Conservation (phyloP, 2,329 filamentous ascomycete genomes). For the Fusarium cyanostomum region DNA sequence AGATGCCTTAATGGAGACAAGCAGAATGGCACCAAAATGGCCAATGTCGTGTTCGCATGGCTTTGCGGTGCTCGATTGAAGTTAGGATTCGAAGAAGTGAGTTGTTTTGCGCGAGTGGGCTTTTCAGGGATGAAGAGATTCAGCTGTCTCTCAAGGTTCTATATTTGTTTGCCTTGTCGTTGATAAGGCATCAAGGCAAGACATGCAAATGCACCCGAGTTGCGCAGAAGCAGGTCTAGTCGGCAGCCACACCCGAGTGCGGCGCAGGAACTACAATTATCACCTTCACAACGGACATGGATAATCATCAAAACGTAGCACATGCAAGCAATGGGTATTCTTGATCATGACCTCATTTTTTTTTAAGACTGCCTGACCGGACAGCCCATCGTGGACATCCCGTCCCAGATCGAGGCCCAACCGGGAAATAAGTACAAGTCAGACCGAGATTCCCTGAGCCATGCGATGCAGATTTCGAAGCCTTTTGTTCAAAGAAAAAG, state of each 20-base stretch:
- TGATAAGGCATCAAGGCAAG: slow-evolving; percentile 7
- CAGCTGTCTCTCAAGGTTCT: slow-evolving; percentile 6
- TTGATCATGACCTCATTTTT: slow-evolving; percentile 54
- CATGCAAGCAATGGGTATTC: slow-evolving; percentile 15
- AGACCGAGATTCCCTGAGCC: slow-evolving; percentile 52
- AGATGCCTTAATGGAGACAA: slow-evolving; percentile 13
- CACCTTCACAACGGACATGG: slow-evolving; percentile 3
- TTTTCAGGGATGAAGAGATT: background rate
- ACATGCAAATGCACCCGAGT: background rate
- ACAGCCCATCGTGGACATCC: slow-evolving; percentile 47
- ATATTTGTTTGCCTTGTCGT: background rate
- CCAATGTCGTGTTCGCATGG: background rate
- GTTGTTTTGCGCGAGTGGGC: background rate
- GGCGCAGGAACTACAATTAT: background rate
- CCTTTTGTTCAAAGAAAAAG: slow-evolving; percentile 49
- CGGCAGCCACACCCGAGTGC: background rate
- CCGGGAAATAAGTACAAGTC: slow-evolving; percentile 52
- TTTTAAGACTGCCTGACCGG: slow-evolving; percentile 47
- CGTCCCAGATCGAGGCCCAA: slow-evolving; percentile 51
- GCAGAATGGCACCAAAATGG: background rate
- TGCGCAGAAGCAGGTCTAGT: background rate
- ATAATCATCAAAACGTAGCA: slow-evolving; percentile 1
- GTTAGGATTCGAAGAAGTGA: background rate
- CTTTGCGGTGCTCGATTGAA: background rate
- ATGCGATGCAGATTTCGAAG: slow-evolving; percentile 52